Conservation (phyloP, 345 rosid species). For the Alliaria petiolata region DNA sequence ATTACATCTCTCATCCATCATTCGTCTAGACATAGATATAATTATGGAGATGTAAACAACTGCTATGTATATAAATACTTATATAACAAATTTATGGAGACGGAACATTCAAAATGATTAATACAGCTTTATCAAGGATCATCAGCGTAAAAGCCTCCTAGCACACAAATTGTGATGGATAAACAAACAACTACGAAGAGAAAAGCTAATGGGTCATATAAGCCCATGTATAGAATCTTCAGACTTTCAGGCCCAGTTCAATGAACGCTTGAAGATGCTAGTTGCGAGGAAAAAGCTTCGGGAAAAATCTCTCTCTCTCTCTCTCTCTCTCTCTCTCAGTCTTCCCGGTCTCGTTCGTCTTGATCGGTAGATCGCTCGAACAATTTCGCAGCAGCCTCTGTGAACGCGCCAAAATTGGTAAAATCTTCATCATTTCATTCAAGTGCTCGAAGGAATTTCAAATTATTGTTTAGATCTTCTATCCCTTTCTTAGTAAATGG, state of each 20-base stretch:
- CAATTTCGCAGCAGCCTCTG: background rate
- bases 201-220: background rate
- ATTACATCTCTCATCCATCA: too few species aligned
- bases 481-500: background rate
- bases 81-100: too few species aligned
- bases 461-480: slow-evolving; percentile 10
- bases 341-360: slow-evolving; percentile 5
- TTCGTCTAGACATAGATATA: too few species aligned
- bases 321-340: background rate
- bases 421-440: slow-evolving; percentile 1
- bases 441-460: background rate
- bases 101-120: too few species aligned
- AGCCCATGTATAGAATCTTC: background rate
- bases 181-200: background rate
- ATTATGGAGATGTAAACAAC: too few species aligned
- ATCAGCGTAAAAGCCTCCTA: too few species aligned
- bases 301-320: slow-evolving; percentile 6
- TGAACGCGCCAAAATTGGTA: slow-evolving; percentile 26
- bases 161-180: too few species aligned
- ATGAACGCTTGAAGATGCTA: slow-evolving; percentile 3
- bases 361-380: slow-evolving; percentile 25
- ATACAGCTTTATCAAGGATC: too few species aligned
- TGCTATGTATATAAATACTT: too few species aligned
- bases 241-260: background rate
- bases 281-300: background rate